Evolutionary conservation across 2,329 filamentous ascomycete species (phyloP), one percentile per base, ranked within the genome.

Genomic region (Akanthomyces dipterigenus): DNA sequence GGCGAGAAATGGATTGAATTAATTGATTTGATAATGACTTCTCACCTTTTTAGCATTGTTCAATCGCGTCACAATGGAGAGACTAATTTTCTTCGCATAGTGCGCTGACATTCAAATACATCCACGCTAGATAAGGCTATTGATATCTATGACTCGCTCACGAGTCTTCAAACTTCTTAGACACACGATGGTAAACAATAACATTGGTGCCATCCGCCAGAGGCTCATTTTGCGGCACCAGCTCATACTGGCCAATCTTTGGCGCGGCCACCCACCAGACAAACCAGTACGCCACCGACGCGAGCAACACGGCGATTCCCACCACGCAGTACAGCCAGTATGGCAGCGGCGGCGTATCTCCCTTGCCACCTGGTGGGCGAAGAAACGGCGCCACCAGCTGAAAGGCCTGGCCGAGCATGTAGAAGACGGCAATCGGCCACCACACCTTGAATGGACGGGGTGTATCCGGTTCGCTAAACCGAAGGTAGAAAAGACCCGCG

Each of bases 241-340:
- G 59, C 20, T 40, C 60, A 36, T 66, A 67, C 2, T 63, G 58
- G 38, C 64, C 63, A 3, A 67, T 45, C 28, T 63, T 67, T 7
- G 66, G 66, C 6, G 53, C 58, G 2, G 63, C 62, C 20, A 67
- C 63, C 66, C 66, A 67, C 57, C 64, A 67, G n/a, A 66, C 43
- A 26, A 63, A 64, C 66, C 66, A 67, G 49, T 67, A 67, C 22
- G 58, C 61, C 38, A 67, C 64, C 5, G 66, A 66, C n/a, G 49
- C 51, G 1, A 51, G 56, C 57, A 67, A 36, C 7, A 67, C 31
- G 3, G 56, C 63, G 18, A 67, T 65, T 8, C 65, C 66, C 45
- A 66, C 66, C n/a, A 67, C 57, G 28, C 65, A 65, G 45, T 67
- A 67, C 14, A 67, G 61, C 66, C 66, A 67, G 46, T 67, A 67